Evolutionary conservation across 1,284 basidiomycete genomes (phyloP).

Genomic region (Athelia sp.): DNA sequence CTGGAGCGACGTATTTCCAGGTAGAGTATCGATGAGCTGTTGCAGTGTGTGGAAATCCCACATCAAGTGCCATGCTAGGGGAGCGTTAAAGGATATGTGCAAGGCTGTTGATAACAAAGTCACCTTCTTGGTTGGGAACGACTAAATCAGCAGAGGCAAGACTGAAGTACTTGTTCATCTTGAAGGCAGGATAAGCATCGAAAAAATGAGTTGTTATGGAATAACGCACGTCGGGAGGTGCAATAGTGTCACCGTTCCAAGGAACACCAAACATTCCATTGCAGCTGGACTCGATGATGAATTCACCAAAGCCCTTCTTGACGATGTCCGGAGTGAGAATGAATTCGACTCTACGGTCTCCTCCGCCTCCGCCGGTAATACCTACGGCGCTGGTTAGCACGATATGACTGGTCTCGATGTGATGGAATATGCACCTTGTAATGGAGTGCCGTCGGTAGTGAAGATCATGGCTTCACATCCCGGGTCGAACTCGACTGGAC

Average conservation of each 20-base stretch:
- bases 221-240: slow-evolving; percentile 67
- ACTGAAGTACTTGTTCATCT: slow-evolving; percentile 75
- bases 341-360: slow-evolving; percentile 89
- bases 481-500: slow-evolving; percentile 87
- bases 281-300: slow-evolving; percentile 87
- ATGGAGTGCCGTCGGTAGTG: slow-evolving; percentile 70
- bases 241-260: slow-evolving; percentile 73
- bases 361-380: slow-evolving; percentile 87
- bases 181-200: background rate
- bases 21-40: slow-evolving; percentile 71
- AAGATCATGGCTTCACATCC: slow-evolving; percentile 94
- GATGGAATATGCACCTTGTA: slow-evolving; percentile 54
- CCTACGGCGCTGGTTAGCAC: slow-evolving; percentile 33
- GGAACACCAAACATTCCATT: slow-evolving; percentile 94
- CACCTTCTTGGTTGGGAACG: slow-evolving; percentile 82
- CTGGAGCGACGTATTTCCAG: slow-evolving; percentile 79
- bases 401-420: background rate
- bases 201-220: too few relatives aligned
- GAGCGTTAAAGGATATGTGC: background rate
- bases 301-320: slow-evolving; percentile 61
- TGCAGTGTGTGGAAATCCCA: slow-evolving; percentile 83
- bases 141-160: slow-evolving; percentile 87
- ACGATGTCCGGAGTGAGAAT: slow-evolving; percentile 75
- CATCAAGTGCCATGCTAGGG: slow-evolving; percentile 69
- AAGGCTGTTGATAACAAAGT: too few relatives aligned